Percentiles rank a stretch among this genome's conserved stretches.
phyloP scores from a whole-genome alignment of 164 flowering plant genomes.

The Magnolia changhungtana region DNA sequence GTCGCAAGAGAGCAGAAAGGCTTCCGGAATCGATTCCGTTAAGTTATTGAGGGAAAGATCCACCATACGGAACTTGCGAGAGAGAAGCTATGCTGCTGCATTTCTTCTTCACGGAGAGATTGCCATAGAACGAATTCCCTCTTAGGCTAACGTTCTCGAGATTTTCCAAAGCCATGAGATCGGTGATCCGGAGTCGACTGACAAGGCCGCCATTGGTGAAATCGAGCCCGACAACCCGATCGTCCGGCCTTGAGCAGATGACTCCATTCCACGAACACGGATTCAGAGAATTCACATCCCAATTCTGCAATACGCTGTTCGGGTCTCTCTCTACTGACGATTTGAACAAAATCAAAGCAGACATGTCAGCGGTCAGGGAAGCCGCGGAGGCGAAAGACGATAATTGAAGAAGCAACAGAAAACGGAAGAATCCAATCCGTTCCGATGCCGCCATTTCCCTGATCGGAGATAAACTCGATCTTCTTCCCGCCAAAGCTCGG shows the following conservation, averaged over 20 bases:
- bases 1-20: constrained; percentile 33
- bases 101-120: no score
- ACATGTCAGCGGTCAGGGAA: constrained; percentile 10
- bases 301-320: constrained; percentile 26
- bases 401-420: not conserved
- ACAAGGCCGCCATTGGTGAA: constrained; percentile 39
- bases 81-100: not conserved
- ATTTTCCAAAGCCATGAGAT: constrained; percentile 37
- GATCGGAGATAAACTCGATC: not conserved
- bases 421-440: not conserved
- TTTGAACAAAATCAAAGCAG: constrained; percentile 35
- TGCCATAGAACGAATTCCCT: constrained; percentile 55
- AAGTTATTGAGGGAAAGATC: constrained; percentile 63
- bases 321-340: constrained; percentile 43
- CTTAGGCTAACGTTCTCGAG: constrained; percentile 35
- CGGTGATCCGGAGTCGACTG: constrained; percentile 41
- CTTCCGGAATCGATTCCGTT: constrained; percentile 30
- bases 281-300: constrained; percentile 31
- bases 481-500: not conserved
- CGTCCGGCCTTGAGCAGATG: constrained; percentile 32
- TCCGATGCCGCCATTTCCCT: not conserved
- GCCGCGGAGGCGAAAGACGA: not conserved
- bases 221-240: constrained; percentile 41
- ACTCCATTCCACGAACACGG: constrained; percentile 73
- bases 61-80: constrained; percentile 41